phyloP scores from a whole-genome alignment of 2,329 filamentous ascomycete species.

The Zasmidium citrigriseum region DNA sequence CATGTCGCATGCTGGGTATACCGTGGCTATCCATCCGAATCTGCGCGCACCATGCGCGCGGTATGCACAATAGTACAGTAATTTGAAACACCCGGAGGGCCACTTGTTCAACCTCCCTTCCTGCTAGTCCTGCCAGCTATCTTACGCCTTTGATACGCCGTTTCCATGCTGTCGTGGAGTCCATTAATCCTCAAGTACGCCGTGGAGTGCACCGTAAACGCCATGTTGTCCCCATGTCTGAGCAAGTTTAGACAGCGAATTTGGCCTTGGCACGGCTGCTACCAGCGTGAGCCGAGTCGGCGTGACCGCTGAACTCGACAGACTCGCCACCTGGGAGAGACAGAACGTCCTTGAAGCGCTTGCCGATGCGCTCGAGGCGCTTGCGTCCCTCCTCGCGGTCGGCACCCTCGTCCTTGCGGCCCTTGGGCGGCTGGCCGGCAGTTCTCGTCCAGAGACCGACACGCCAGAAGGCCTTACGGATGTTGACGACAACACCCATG shows the following conservation, averaged over 20 bases:
- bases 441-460: slow-evolving; percentile 97
- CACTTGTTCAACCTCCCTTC: slow-evolving; percentile 37
- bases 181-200: background rate
- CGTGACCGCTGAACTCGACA: slow-evolving; percentile 96
- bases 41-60: background rate
- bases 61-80: slow-evolving; percentile 7
- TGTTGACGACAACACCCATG: slow-evolving; percentile 99
- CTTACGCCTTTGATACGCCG: slow-evolving; percentile 21
- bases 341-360: slow-evolving; percentile 89
- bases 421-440: slow-evolving; percentile 77
- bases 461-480: slow-evolving; percentile 97
- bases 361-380: slow-evolving; percentile 79
- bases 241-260: slow-evolving; percentile 72
- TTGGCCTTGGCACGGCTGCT: slow-evolving; percentile 97
- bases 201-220: slow-evolving; percentile 1
- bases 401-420: slow-evolving; percentile 51
- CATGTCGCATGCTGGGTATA: slow-evolving; percentile 15
- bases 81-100: slow-evolving; percentile 29
- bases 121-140: slow-evolving; percentile 24
- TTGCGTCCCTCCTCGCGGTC: slow-evolving; percentile 76
- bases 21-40: slow-evolving; percentile 12
- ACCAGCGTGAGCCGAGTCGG: slow-evolving; percentile 86
- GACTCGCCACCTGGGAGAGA: slow-evolving; percentile 73
- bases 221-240: no score
- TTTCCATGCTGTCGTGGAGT: slow-evolving; percentile 21